Percentiles rank a stretch among this genome's conserved stretches.
phyloP scores from a whole-genome alignment of 164 flowering plant species.

The Hamamelis virginiana region DNA sequence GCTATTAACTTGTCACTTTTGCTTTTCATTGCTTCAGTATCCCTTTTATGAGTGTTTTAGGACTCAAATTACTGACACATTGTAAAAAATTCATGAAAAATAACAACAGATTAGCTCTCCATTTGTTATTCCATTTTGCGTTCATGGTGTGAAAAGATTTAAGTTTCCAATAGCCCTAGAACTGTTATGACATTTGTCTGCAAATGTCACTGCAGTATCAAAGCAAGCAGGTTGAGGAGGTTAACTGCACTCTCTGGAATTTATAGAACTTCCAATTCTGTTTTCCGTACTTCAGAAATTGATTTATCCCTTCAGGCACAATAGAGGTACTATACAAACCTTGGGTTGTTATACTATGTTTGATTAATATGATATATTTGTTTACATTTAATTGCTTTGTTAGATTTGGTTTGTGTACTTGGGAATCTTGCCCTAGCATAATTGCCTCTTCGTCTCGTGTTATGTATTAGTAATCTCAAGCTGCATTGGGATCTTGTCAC shows the following conservation, averaged over 20 bases:
- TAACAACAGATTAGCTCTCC: neutral
- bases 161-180: constrained; percentile 18
- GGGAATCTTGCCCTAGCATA: neutral
- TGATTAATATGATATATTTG: neutral
- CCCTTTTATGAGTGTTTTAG: neutral
- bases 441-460: too few relatives aligned
- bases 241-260: constrained; percentile 29
- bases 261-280: constrained; percentile 32
- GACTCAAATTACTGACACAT: neutral
- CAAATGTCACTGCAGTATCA: constrained; percentile 70
- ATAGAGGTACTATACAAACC: constrained; percentile 46
- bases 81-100: neutral
- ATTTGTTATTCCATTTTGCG: constrained; percentile 6
- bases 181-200: constrained; percentile 44
- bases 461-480: neutral
- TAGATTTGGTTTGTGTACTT: neutral
- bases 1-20: neutral
- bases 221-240: constrained; percentile 66
- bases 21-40: neutral
- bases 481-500: neutral
- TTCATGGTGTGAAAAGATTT: constrained; percentile 19
- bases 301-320: constrained; percentile 33
- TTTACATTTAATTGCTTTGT: neutral
- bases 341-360: constrained; percentile 27
- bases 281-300: constrained; percentile 25